phyloP scores from a whole-genome alignment of 2,329 filamentous ascomycete species.

The Fusarium sp. region DNA sequence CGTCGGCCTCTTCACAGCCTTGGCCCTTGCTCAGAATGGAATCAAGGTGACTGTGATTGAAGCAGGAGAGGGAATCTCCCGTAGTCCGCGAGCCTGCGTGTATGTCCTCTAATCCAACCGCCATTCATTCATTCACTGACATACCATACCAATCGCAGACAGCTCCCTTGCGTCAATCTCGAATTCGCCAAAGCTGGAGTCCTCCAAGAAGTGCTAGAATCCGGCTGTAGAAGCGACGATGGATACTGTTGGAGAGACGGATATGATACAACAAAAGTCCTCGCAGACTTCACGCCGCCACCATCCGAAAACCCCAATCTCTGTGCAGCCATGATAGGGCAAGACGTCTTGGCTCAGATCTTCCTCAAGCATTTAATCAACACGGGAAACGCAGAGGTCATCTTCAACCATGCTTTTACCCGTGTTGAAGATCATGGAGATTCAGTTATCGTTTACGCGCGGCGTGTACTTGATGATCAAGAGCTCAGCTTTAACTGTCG shows the following conservation, averaged over 20 bases:
- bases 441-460: neutral
- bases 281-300: neutral
- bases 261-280: neutral
- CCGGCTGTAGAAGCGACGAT: rapidly evolving
- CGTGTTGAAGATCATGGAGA: neutral
- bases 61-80: neutral
- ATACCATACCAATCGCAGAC: neutral
- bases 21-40: neutral
- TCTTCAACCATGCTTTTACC: neutral
- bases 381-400: neutral
- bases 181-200: neutral
- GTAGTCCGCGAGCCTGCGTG: neutral
- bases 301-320: neutral
- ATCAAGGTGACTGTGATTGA: neutral
- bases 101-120: rapidly evolving
- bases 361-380: neutral
- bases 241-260: neutral
- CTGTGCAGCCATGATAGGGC: neutral
- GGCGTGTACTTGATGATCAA: neutral
- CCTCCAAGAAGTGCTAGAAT: rapidly evolving
- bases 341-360: neutral
- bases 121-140: neutral
- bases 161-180: neutral
- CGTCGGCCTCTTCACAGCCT: neutral
- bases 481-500: neutral